A percentile compares a stretch with the other conserved stretches of the same genome.
Evolutionary conservation across 2,329 filamentous ascomycete species (phyloP).

Genomic region (Sarocladium strictum): DNA sequence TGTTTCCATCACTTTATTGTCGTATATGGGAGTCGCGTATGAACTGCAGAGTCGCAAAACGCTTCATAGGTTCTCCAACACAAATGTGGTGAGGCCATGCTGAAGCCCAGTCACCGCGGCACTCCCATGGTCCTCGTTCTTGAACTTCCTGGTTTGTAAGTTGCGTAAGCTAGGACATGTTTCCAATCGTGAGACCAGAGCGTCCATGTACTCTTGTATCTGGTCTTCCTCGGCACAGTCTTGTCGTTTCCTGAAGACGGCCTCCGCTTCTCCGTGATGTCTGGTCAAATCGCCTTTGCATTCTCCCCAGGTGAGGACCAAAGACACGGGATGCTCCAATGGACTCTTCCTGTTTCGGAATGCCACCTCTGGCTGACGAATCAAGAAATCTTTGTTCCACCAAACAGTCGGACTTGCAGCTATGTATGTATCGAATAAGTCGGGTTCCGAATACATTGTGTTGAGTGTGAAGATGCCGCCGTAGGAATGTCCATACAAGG

Average conservation of each 20-base stretch:
- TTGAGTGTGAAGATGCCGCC: constrained; percentile 42
- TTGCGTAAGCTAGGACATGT: constrained; percentile 14
- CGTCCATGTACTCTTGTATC: constrained; percentile 11
- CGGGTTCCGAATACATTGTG: constrained; percentile 32
- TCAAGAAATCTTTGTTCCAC: constrained; percentile 38
- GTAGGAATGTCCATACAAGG: constrained; percentile 43
- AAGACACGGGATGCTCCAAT: constrained; percentile 19
- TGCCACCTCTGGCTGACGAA: constrained; percentile 22
- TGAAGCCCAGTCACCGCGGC: constrained; percentile 11
- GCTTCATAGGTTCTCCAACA: too few relatives aligned
- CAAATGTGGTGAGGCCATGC: constrained; percentile 8
- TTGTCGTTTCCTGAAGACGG: constrained; percentile 23
- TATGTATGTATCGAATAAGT: constrained; percentile 37
- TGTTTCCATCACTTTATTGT: too few relatives aligned
- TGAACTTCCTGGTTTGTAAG: constrained; percentile 19
- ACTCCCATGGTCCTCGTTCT: constrained; percentile 18
- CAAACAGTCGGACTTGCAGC: constrained; percentile 40
- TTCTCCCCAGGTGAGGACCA: constrained; percentile 27
- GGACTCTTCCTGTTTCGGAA: constrained; percentile 18
- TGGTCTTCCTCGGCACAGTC: constrained; percentile 16
- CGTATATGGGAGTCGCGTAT: too few relatives aligned
- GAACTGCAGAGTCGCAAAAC: too few relatives aligned
- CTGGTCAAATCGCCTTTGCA: constrained; percentile 24
- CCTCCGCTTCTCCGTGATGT: constrained; percentile 21
- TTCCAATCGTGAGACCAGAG: constrained; percentile 15